phyloP scores from a whole-genome alignment of 345 rosid genomes.

The Eucalyptus albens region DNA sequence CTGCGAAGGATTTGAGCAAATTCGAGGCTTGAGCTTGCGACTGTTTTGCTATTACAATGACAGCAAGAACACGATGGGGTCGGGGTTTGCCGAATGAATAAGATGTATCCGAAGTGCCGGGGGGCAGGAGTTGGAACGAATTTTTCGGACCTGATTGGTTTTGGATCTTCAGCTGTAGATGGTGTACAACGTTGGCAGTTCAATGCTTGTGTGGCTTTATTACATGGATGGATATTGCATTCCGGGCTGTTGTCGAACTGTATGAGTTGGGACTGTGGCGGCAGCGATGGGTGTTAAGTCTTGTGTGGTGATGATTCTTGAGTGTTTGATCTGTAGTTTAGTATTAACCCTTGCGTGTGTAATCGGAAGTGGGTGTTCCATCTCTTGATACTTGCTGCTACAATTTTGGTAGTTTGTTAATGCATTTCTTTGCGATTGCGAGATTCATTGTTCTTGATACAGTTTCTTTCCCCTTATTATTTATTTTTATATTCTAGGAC shows the following conservation, averaged over 20 bases:
- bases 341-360: neutral
- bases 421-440: neutral
- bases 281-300: neutral
- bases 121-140: neutral
- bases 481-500: conserved; percentile 12
- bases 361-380: neutral
- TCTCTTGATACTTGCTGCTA: neutral
- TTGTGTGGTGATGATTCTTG: neutral
- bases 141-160: neutral
- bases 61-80: neutral
- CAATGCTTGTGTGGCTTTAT: neutral
- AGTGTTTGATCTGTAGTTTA: neutral
- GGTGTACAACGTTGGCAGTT: neutral
- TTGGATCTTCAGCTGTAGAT: neutral
- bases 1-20: neutral
- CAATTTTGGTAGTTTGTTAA: neutral
- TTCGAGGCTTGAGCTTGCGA: neutral
- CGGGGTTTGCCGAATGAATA: neutral
- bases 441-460: neutral
- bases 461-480: neutral
- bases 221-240: neutral
- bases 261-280: neutral
- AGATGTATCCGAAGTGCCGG: neutral
- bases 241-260: neutral
- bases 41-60: neutral